Conservation (phyloP, 257 asterid genomes). For the Penstemon davidsonii region DNA sequence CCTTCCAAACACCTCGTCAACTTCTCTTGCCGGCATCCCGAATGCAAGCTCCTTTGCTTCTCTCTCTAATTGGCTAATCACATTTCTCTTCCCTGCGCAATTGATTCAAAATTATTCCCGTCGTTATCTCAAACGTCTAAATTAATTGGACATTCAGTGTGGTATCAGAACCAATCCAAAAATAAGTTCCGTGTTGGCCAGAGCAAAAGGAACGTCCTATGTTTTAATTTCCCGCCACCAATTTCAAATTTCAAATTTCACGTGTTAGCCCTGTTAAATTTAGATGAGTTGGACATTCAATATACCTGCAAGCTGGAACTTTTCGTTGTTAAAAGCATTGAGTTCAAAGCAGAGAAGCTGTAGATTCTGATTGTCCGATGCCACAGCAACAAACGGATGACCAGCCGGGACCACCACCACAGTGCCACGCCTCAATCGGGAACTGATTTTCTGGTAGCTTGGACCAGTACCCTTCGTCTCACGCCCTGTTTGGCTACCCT, state of each 20-base stretch:
- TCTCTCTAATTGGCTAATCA: conserved; percentile 46
- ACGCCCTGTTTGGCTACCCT: conserved; percentile 12
- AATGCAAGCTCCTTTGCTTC: conserved; percentile 66
- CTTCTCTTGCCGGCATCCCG: conserved; percentile 60
- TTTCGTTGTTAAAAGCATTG: conserved; percentile 44
- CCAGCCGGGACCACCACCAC: conserved; percentile 67
- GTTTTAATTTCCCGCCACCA: too few species aligned
- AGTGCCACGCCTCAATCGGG: conserved; percentile 46
- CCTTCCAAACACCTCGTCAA: conserved; percentile 51
- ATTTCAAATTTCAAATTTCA: too few species aligned
- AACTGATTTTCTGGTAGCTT: conserved; percentile 41
- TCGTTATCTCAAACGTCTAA: too few species aligned
- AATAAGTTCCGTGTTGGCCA: too few species aligned
- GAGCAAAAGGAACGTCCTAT: not conserved
- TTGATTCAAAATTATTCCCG: too few species aligned
- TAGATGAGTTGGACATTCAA: too few species aligned
- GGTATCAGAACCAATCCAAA: too few species aligned
- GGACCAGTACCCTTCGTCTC: conserved; percentile 16
- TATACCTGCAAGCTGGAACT: conserved; percentile 48
- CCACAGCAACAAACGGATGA: conserved; percentile 61
- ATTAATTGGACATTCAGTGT: too few species aligned
- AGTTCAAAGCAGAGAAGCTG: conserved; percentile 55
- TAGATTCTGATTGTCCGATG: conserved; percentile 52
- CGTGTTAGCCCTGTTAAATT: too few species aligned
- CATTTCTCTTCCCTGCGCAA: conserved; percentile 46